phyloP scores from a whole-genome alignment of 2,329 filamentous ascomycete genomes.

The Thielaviopsis populi region DNA sequence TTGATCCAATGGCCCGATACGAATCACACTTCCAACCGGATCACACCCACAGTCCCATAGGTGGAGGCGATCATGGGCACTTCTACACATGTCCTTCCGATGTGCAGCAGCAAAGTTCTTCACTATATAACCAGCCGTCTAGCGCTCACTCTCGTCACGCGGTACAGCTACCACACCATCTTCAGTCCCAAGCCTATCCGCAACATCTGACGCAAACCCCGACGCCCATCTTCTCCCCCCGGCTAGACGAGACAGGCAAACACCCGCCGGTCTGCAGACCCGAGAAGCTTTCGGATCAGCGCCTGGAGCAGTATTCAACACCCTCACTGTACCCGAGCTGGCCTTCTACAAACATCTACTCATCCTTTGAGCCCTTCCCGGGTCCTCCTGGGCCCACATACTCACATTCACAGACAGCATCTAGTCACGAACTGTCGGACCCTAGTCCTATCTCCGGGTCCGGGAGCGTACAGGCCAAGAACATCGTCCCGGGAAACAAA shows the following conservation, averaged over 20 bases:
- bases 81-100: neutral
- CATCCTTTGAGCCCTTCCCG: neutral
- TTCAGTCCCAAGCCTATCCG: neutral
- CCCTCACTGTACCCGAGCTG: neutral
- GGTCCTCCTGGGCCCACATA: neutral
- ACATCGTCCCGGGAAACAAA: neutral
- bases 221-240: neutral
- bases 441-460: neutral
- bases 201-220: neutral
- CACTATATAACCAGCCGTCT: neutral
- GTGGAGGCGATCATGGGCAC: neutral
- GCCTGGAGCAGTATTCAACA: neutral
- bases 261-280: neutral
- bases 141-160: neutral
- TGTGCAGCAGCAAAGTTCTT: neutral
- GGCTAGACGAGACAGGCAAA: neutral
- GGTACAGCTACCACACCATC: neutral
- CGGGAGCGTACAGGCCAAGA: neutral
- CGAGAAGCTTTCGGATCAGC: neutral
- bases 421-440: neutral
- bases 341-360: neutral
- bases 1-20: neutral
- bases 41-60: neutral
- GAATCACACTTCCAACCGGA: neutral
- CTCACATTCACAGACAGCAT: neutral